A percentile compares a stretch with the other conserved stretches of the same genome.
Evolutionary conservation across 495 filamentous ascomycete species (phyloP).

Genomic region (Pyronema domesticum): DNA sequence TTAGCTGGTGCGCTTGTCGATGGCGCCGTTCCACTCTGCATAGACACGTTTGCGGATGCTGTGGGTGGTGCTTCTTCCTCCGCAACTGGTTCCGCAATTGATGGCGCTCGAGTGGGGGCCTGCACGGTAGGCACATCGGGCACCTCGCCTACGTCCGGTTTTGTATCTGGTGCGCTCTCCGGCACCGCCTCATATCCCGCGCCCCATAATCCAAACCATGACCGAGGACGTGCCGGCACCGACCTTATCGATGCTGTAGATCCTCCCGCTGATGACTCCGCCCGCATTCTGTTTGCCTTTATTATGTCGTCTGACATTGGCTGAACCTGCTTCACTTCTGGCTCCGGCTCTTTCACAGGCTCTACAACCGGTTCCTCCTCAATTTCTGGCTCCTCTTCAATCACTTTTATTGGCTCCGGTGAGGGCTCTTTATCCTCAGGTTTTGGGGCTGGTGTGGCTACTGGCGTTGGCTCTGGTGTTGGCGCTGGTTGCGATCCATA

Average conservation of each 20-base stretch:
- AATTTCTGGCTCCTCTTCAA: slow-evolving; percentile 5
- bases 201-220: slow-evolving; percentile 22
- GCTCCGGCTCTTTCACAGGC: slow-evolving; percentile 2
- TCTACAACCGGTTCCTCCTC: slow-evolving; percentile 10
- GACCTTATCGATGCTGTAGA: not conserved
- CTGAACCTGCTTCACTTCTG: not conserved
- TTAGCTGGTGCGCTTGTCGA: not conserved
- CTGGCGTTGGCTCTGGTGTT: not conserved
- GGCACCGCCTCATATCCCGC: slow-evolving; percentile 7
- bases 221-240: slow-evolving; percentile 9
- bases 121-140: not conserved
- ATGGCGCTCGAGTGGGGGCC: slow-evolving; percentile 5
- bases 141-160: slow-evolving; percentile 3
- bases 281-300: too few relatives aligned
- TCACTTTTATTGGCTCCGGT: slow-evolving; percentile 5
- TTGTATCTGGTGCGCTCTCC: slow-evolving; percentile 1
- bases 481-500: slow-evolving; percentile 10
- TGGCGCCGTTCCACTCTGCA: not conserved
- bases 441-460: slow-evolving; percentile 8
- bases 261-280: not conserved
- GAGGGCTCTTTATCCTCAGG: slow-evolving; percentile 6
- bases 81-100: slow-evolving; percentile 6
- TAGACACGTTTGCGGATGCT: not conserved
- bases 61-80: slow-evolving; percentile 2
- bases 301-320: too few relatives aligned